These are phyloP conservation scores for Tuber magnatum DNA, from an alignment of 495 filamentous ascomycete species.

Conservation along the genomic window DNA sequence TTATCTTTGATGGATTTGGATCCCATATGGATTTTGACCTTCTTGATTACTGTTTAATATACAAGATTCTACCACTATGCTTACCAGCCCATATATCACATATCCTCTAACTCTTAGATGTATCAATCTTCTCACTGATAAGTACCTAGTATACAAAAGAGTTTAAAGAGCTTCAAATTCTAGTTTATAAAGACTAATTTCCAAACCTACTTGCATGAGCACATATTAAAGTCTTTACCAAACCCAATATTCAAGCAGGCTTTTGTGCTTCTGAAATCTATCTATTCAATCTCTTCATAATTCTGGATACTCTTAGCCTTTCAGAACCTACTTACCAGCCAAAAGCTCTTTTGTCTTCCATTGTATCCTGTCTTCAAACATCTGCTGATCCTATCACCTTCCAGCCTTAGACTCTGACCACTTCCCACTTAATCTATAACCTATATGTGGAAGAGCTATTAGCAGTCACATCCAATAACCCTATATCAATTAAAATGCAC, in stretches of 20 bases:
- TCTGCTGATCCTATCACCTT: too few relatives aligned
- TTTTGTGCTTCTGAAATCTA: neutral
- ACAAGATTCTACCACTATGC: conserved; percentile 15
- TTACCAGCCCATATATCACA: conserved; percentile 12
- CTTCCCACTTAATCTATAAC: too few relatives aligned
- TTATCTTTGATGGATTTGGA: conserved; percentile 14
- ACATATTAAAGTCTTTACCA: neutral
- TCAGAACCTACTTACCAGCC: neutral
- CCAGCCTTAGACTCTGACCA: too few relatives aligned
- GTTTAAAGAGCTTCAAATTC: neutral
- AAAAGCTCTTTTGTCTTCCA: too few relatives aligned
- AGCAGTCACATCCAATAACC: too few relatives aligned
- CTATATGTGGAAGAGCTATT: too few relatives aligned
- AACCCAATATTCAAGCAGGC: conserved; percentile 1
- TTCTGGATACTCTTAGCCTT: neutral
- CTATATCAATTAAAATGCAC: too few relatives aligned
- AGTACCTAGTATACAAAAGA: conserved; percentile 10
- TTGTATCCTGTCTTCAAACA: too few relatives aligned
- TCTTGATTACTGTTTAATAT: conserved; percentile 9
- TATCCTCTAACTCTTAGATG: conserved; percentile 11
- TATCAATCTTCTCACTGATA: conserved; percentile 5
- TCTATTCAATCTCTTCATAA: neutral
- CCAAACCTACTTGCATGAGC: conserved; percentile 1
- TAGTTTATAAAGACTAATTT: conserved; percentile 12
- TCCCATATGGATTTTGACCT: neutral